phyloP scores from a whole-genome alignment of 2,329 filamentous ascomycete genomes.

The Cladobotryum mycophilum region DNA sequence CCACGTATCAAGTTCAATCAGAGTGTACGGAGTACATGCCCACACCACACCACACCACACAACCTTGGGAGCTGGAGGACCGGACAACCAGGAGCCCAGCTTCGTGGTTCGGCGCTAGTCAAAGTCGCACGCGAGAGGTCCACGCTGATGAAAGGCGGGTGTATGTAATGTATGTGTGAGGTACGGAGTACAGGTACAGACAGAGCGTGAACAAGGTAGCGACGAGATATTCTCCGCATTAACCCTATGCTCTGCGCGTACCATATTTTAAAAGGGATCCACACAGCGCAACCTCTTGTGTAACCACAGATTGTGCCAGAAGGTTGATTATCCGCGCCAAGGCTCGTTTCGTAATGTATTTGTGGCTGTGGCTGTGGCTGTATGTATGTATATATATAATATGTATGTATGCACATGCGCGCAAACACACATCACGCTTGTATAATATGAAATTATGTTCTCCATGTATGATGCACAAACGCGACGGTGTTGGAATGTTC shows the following conservation, averaged over 20 bases:
- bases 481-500: no score
- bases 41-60: no score
- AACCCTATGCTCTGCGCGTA: background rate
- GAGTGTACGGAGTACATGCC: no score
- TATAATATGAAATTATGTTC: no score
- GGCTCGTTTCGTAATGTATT: no score
- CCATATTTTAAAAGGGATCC: background rate
- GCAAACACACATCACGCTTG: no score
- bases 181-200: background rate
- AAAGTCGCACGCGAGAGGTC: slow-evolving; percentile 24
- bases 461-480: no score
- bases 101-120: slow-evolving; percentile 27
- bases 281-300: background rate
- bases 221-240: slow-evolving; percentile 12
- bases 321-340: no score
- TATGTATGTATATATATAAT: no score
- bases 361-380: no score
- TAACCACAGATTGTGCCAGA: background rate
- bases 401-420: no score
- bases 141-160: slow-evolving; percentile 18
- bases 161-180: background rate
- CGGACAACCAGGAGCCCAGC: slow-evolving; percentile 22
- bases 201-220: slow-evolving; percentile 2
- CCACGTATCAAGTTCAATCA: no score
- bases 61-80: background rate